Conservation (phyloP, 108 stramenopile species). For the Pseudonitzschia multistriata region DNA sequence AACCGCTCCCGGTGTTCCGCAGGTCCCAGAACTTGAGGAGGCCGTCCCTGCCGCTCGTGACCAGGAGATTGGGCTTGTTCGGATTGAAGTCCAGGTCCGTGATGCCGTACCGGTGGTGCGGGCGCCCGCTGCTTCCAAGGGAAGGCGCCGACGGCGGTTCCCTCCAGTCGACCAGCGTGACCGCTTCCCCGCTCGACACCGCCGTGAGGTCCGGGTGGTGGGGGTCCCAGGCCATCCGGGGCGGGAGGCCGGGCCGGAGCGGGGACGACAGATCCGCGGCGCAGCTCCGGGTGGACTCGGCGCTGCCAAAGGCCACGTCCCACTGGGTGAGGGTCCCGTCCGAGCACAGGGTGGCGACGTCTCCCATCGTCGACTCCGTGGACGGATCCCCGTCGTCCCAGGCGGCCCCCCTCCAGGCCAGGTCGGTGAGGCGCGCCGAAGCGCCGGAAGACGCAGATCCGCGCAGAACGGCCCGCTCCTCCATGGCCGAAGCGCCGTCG, state of each 20-base stretch:
- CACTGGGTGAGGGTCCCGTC: constrained; percentile 25
- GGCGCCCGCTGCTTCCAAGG: constrained; percentile 25
- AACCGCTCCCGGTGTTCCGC: constrained; percentile 32
- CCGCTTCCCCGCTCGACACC: constrained; percentile 37
- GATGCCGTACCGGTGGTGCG: constrained; percentile 64
- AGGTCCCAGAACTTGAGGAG: constrained; percentile 96
- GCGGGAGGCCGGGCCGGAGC: constrained; percentile 31
- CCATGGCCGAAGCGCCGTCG: not conserved
- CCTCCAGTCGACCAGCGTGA: constrained; percentile 65
- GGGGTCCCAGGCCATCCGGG: constrained; percentile 82
- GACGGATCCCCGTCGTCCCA: constrained; percentile 2
- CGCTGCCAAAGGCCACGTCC: constrained; percentile 37
- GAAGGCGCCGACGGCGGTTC: constrained; percentile 25
- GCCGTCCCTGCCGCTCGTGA: constrained; percentile 90
- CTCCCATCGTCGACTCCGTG: constrained; percentile 3
- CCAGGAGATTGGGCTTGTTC: constrained; percentile 84
- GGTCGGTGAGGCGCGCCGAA: constrained; percentile 15
- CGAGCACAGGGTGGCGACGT: constrained; percentile 31
- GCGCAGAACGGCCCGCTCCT: not conserved
- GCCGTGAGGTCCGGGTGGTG: constrained; percentile 51
- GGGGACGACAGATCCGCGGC: not conserved
- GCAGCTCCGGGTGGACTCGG: constrained; percentile 14
- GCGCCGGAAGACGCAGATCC: not conserved
- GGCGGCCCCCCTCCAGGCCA: constrained; percentile 24
- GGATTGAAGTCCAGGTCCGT: constrained; percentile 94